Evolutionary conservation across 345 rosid species (phyloP).

Genomic region (Rubroshorea leprosula): DNA sequence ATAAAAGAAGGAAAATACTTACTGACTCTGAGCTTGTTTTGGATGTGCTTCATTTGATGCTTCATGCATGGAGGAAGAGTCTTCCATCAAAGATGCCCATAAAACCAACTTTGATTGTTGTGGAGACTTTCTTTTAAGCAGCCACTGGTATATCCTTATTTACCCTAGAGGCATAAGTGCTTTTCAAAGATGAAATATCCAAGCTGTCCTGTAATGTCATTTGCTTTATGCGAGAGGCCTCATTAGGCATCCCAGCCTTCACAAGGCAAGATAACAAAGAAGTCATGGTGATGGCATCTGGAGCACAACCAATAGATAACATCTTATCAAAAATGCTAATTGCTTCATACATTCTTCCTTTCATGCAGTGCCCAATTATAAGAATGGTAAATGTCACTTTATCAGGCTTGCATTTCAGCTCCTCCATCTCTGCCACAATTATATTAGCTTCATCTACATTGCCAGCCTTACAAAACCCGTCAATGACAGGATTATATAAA

Average conservation of each 20-base stretch:
- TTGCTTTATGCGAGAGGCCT: slow-evolving; percentile 49
- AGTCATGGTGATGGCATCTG: slow-evolving; percentile 55
- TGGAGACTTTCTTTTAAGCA: slow-evolving; percentile 32
- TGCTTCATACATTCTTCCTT: slow-evolving; percentile 86
- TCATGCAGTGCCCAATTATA: slow-evolving; percentile 88
- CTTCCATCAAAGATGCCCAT: slow-evolving; percentile 2
- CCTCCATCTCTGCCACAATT: slow-evolving; percentile 65
- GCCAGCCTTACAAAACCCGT: slow-evolving; percentile 89
- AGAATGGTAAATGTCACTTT: slow-evolving; percentile 86
- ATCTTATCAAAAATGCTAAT: slow-evolving; percentile 64
- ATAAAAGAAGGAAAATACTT: slow-evolving; percentile 21
- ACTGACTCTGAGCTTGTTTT: slow-evolving; percentile 24
- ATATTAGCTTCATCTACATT: slow-evolving; percentile 76
- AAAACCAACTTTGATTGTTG: slow-evolving; percentile 4
- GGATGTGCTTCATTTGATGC: slow-evolving; percentile 14
- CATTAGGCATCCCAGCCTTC: slow-evolving; percentile 87
- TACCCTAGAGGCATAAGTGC: slow-evolving; percentile 24
- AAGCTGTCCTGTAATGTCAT: slow-evolving; percentile 32
- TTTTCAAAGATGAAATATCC: slow-evolving; percentile 29
- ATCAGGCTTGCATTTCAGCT: slow-evolving; percentile 73
- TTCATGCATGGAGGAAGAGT: slow-evolving; percentile 12
- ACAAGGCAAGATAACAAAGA: slow-evolving; percentile 72
- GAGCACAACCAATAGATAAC: slow-evolving; percentile 68
- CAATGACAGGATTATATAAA: slow-evolving; percentile 86
- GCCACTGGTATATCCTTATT: slow-evolving; percentile 46